Percentiles rank a stretch among this genome's conserved stretches.
These are phyloP conservation scores for Mycena venus DNA, from an alignment of 768 basidiomycete genomes.

Conservation along the genomic window DNA sequence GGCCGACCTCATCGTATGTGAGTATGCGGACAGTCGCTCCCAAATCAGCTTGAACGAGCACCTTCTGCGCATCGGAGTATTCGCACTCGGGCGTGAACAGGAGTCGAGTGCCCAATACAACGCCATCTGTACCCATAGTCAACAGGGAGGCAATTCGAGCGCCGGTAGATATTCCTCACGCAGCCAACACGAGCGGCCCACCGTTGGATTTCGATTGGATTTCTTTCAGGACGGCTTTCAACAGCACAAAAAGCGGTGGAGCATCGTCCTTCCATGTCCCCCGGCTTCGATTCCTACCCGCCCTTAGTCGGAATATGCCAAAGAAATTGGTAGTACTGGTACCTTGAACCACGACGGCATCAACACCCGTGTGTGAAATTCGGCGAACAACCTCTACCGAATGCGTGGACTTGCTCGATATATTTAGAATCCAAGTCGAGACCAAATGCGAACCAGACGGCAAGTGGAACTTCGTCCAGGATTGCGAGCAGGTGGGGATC, in stretches of 20 bases:
- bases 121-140: constrained; percentile 59
- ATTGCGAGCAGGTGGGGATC: constrained; percentile 55
- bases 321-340: too few species aligned
- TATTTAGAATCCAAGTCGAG: constrained; percentile 63
- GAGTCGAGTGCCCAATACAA: constrained; percentile 62
- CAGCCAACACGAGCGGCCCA: constrained; percentile 58
- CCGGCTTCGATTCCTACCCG: constrained; percentile 5
- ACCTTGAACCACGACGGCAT: constrained; percentile 80
- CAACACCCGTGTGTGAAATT: constrained; percentile 63
- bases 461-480: constrained; percentile 60
- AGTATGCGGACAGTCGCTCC: constrained; percentile 52
- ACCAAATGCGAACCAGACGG: constrained; percentile 77
- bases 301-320: neutral
- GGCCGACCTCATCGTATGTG: constrained; percentile 57
- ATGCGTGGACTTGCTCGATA: constrained; percentile 62
- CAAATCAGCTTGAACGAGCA: constrained; percentile 49
- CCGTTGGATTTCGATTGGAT: constrained; percentile 42
- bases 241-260: constrained; percentile 53
- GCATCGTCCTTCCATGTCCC: constrained; percentile 44
- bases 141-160: constrained; percentile 57
- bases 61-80: constrained; percentile 55
- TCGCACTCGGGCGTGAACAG: constrained; percentile 59
- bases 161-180: constrained; percentile 63
- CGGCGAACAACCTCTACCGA: constrained; percentile 62
- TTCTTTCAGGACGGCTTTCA: constrained; percentile 50